A percentile compares a stretch with the other conserved stretches of the same genome.
Evolutionary conservation across 2,329 filamentous ascomycete species (phyloP).

Genomic region (Paramyrothecium sp.): DNA sequence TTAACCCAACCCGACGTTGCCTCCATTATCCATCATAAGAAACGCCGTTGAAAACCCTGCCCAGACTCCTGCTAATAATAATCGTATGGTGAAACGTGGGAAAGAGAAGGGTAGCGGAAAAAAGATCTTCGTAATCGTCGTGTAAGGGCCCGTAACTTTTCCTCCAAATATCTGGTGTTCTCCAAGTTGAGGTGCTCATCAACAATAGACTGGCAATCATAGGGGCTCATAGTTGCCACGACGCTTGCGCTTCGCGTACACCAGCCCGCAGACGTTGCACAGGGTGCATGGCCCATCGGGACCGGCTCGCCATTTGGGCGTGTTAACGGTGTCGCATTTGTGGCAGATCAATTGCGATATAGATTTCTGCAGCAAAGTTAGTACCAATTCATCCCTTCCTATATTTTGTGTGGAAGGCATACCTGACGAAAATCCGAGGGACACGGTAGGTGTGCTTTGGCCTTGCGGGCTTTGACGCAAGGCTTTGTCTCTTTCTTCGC

Average conservation of each 20-base stretch:
- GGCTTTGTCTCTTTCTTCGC: not conserved
- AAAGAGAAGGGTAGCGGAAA: too few relatives aligned
- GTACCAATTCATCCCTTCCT: not conserved
- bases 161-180: too few relatives aligned
- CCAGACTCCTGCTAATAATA: too few relatives aligned
- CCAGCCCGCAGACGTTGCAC: conserved; percentile 72
- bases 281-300: conserved; percentile 72
- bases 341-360: conserved; percentile 22
- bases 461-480: not conserved
- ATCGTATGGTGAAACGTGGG: too few relatives aligned
- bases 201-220: too few relatives aligned
- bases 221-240: not conserved
- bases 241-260: conserved; percentile 22
- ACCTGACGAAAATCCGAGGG: not conserved
- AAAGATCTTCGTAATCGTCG: too few relatives aligned
- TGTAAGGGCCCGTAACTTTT: too few relatives aligned
- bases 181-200: too few relatives aligned
- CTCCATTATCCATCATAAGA: too few relatives aligned
- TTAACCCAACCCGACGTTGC: too few relatives aligned
- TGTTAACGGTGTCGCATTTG: conserved; percentile 67
- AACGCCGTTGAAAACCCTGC: too few relatives aligned
- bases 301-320: conserved; percentile 73
- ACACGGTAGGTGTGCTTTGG: not conserved
- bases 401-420: not conserved
- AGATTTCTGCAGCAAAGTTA: not conserved